Conservation (phyloP, 2,329 filamentous ascomycete genomes). For the Lasiodiplodia gonubiensis region DNA sequence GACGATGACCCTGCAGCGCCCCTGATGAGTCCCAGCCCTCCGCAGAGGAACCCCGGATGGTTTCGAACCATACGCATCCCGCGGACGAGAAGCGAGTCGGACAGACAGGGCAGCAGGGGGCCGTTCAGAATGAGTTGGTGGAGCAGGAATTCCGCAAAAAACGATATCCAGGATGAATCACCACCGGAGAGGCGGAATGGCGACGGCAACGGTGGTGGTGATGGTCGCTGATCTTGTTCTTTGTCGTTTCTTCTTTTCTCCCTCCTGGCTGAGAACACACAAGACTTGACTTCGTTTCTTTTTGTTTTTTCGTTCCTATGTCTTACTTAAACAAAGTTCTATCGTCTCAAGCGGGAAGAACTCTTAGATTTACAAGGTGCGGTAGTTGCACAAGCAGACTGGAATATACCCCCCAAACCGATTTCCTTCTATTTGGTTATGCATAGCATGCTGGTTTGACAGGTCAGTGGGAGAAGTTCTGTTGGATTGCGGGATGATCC, state of each 20-base stretch:
- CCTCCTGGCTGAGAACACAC: not conserved
- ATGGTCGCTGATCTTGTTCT: not conserved
- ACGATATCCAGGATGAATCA: slow-evolving; percentile 7
- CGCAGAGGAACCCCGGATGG: slow-evolving; percentile 15
- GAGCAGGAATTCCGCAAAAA: slow-evolving; percentile 5
- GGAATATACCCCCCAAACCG: not conserved
- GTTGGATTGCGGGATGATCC: not conserved
- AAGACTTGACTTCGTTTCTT: slow-evolving; percentile 1
- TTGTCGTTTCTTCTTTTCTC: not conserved
- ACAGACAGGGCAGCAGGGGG: slow-evolving; percentile 14
- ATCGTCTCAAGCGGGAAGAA: not conserved
- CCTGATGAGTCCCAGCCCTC: slow-evolving; percentile 23
- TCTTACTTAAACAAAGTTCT: not conserved
- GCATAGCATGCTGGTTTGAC: not conserved
- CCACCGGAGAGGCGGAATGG: not conserved
- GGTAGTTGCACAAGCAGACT: not conserved
- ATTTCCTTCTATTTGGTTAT: not conserved
- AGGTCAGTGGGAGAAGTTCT: not conserved
- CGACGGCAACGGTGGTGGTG: not conserved
- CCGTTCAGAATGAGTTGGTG: slow-evolving; percentile 28
- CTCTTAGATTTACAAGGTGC: not conserved
- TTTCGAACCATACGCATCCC: slow-evolving; percentile 13
- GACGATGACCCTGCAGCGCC: slow-evolving; percentile 20
- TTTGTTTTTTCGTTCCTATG: not conserved
- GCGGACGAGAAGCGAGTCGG: not conserved